A percentile compares a stretch with the other conserved stretches of the same genome.
Conservation (phyloP, 495 filamentous ascomycete genomes). For the Neurospora sp. region DNA sequence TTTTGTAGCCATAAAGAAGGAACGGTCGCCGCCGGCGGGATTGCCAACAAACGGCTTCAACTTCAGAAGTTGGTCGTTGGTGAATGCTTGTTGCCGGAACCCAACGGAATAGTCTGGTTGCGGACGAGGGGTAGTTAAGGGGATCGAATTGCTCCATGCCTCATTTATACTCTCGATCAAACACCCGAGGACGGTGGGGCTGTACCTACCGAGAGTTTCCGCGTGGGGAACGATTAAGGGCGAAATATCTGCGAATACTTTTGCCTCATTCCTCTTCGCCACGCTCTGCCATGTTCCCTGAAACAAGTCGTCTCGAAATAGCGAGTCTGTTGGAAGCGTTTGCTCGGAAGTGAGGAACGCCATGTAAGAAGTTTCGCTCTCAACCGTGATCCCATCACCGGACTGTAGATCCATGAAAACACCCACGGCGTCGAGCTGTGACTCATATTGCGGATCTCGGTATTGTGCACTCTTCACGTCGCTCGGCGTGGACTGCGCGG, state of each 20-base stretch:
- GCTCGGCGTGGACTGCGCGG: neutral
- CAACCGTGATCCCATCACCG: constrained; percentile 17
- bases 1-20: constrained; percentile 17
- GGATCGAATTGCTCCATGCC: constrained; percentile 26
- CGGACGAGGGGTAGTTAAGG: constrained; percentile 20
- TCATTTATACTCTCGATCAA: constrained; percentile 36
- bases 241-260: constrained; percentile 7
- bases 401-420: constrained; percentile 28
- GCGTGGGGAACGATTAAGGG: constrained; percentile 13
- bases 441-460: constrained; percentile 19
- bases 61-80: constrained; percentile 29
- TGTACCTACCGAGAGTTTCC: constrained; percentile 19
- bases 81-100: constrained; percentile 32
- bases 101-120: constrained; percentile 31
- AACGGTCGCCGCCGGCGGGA: neutral
- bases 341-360: constrained; percentile 24
- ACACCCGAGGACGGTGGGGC: constrained; percentile 20
- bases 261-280: constrained; percentile 26
- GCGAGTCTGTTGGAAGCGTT: constrained; percentile 19
- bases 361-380: constrained; percentile 16
- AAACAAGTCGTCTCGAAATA: constrained; percentile 30
- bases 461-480: constrained; percentile 30
- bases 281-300: constrained; percentile 20
- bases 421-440: constrained; percentile 26
- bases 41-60: constrained; percentile 27